phyloP scores from a whole-genome alignment of 176 grass and related monocot species.

The Microstegium vimineum region DNA sequence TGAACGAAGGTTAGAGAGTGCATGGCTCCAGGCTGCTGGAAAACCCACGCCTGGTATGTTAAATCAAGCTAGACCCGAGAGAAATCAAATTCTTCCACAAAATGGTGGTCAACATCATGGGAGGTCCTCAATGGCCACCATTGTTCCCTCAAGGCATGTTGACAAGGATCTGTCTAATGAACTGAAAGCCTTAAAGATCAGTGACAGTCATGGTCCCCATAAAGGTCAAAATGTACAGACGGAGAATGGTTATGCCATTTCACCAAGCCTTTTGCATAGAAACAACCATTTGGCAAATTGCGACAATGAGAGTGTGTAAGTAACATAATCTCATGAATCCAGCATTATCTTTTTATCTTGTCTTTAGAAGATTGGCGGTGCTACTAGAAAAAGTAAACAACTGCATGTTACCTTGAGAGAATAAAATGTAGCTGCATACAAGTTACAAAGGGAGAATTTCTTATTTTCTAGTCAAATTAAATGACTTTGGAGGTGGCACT shows the following conservation, averaged over 20 bases:
- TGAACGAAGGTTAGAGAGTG: constrained; percentile 90
- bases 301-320: constrained; percentile 82
- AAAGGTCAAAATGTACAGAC: constrained; percentile 27
- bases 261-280: constrained; percentile 84
- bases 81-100: constrained; percentile 83
- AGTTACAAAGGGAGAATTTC: not conserved
- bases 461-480: not conserved
- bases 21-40: constrained; percentile 81
- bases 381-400: constrained; percentile 12
- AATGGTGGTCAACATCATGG: constrained; percentile 38
- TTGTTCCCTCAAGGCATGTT: constrained; percentile 44
- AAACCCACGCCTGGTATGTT: constrained; percentile 41
- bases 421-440: not conserved
- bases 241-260: constrained; percentile 55
- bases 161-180: constrained; percentile 65
- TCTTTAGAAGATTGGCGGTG: not conserved
- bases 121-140: constrained; percentile 22
- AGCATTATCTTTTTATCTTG: constrained; percentile 2
- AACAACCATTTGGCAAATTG: constrained; percentile 57
- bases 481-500: not conserved
- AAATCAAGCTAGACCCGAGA: constrained; percentile 58
- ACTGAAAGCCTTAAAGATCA: constrained; percentile 70
- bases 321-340: constrained; percentile 19
- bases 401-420: not conserved
- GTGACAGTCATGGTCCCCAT: constrained; percentile 24